These are phyloP conservation scores for Cinchona pubescens DNA, from an alignment of 257 asterid species.

Conservation along the genomic window DNA sequence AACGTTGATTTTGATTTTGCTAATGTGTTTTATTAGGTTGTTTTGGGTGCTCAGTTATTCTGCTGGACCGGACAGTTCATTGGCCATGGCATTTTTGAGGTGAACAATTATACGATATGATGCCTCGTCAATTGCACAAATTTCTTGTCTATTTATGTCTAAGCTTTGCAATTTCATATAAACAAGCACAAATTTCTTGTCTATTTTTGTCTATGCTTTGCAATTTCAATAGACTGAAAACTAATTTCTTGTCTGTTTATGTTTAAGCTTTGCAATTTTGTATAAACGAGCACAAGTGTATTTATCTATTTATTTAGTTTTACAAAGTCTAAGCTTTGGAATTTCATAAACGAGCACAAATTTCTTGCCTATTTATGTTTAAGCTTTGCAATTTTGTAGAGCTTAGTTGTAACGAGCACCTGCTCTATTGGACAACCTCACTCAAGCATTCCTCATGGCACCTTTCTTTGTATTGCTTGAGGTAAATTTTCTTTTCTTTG, in stretches of 20 bases:
- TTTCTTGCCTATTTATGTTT: constrained; percentile 8
- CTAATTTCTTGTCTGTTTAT: constrained; percentile 5
- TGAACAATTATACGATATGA: constrained; percentile 21
- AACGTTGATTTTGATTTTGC: constrained; percentile 15
- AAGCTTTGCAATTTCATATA: constrained; percentile 1
- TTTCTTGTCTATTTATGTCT: constrained; percentile 9
- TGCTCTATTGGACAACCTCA: constrained; percentile 88
- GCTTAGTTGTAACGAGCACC: constrained; percentile 99
- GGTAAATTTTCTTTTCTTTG: constrained; percentile 43
- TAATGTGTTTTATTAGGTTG: constrained; percentile 58
- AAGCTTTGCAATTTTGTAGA: constrained; percentile 40
- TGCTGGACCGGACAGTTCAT: constrained; percentile 95
- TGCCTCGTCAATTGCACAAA: background rate
- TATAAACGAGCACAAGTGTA: too few species aligned
- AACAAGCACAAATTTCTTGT: constrained; percentile 5
- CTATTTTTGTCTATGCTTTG: constrained; percentile 2
- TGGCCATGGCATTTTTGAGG: constrained; percentile 97
- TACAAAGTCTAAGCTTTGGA: constrained; percentile 3
- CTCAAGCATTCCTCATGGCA: constrained; percentile 94
- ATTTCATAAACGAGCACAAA: background rate
- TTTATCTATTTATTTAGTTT: constrained; percentile 11
- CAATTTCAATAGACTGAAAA: too few species aligned
- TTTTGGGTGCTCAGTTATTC: constrained; percentile 70
- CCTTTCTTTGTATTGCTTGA: constrained; percentile 89
- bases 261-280: constrained; percentile 4